Evolutionary conservation across 2,329 filamentous ascomycete species (phyloP), one percentile per base, ranked within the genome.

Genomic region (Hypoxylon sp.): DNA sequence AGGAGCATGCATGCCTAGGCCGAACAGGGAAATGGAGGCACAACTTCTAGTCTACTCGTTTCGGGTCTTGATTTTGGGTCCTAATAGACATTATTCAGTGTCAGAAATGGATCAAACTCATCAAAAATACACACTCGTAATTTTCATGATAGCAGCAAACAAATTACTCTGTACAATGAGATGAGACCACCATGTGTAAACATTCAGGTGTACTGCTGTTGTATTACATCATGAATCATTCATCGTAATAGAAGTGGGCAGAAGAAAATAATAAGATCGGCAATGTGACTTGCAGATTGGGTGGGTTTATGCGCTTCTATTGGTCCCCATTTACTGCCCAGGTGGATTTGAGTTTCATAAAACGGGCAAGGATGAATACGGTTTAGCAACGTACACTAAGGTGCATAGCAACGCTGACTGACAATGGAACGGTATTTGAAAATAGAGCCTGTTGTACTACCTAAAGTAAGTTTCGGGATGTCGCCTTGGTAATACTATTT

Each of bases 141-240:
- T 41, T 14, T 23, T 28, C 11, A 23, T 30, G 25, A n/a, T 10
- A 19, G 25, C 32, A 63, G 23, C 36, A 63, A 63, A 57, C 19
- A 51, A 51, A n/a, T 17, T 43, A 36, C 23, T 38, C 30, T 43
- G 17, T 56, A 49, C n/a, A 41, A 30, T 38, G 17, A 36, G 32
- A 30, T 38, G 17, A 36, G 32, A 7, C 19, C 13, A 28, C 43
- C 23, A 14, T 14, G 41, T 51, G 46, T 38, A 48, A 21, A n/a
- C 2, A 28, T 14, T 21, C 14, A 57, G 17, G 50, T 57, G 53
- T 64, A 50, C 51, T 58, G 53, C 51, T 58, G 57, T 59, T 36
- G 60, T 50, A 62, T 67, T 67, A 67, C 61, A 70, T 70, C 64
- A 70, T 65, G 58, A 62, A 67, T 64, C 61, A 56, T 65, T 67